phyloP scores from a whole-genome alignment of 306 rosid species.

The Quercus gilva region DNA sequence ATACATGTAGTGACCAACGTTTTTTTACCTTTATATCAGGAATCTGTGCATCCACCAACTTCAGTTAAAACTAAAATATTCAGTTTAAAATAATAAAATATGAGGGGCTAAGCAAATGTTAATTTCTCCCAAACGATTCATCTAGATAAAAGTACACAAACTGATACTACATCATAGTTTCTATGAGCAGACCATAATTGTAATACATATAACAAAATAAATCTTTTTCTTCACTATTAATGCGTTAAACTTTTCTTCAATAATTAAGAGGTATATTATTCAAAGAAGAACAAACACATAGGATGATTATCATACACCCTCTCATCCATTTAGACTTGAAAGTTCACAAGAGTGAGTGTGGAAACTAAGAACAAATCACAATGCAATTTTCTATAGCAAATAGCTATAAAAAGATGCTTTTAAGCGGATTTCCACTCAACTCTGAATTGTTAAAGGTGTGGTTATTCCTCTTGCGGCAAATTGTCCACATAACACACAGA shows the following conservation, averaged over 20 bases:
- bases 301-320: too few species aligned
- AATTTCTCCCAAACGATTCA: background rate
- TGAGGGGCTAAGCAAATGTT: background rate
- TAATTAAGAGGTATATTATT: too few species aligned
- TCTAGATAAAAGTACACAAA: background rate
- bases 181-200: background rate
- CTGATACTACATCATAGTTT: background rate
- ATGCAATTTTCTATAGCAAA: too few species aligned
- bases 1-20: background rate
- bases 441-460: background rate
- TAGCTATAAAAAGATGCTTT: background rate
- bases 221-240: background rate
- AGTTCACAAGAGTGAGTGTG: too few species aligned
- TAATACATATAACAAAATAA: too few species aligned
- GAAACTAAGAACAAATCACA: too few species aligned
- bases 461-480: background rate
- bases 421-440: background rate
- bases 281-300: too few species aligned
- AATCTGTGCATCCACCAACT: background rate
- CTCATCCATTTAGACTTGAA: too few species aligned
- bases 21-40: background rate
- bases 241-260: background rate
- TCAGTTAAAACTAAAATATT: background rate
- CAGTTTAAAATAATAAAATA: background rate
- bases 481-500: background rate